phyloP scores from a whole-genome alignment of 306 rosid genomes.

The Clitoria ternatea region DNA sequence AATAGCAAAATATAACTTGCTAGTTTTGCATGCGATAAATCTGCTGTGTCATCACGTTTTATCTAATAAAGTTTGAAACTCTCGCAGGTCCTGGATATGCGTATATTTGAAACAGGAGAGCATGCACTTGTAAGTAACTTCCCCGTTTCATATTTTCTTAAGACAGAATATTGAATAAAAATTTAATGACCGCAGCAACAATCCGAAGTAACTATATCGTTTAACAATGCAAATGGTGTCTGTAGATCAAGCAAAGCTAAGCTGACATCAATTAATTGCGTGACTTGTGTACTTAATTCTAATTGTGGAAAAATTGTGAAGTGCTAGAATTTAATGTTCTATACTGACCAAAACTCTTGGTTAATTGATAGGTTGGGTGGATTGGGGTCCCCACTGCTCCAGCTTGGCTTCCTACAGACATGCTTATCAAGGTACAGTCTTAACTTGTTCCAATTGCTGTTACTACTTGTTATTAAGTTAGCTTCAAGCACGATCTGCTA shows the following conservation, averaged over 20 bases:
- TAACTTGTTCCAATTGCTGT: background rate
- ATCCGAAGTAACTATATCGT: background rate
- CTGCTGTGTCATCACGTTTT: background rate
- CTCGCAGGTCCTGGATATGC: conserved; percentile 73
- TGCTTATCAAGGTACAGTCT: conserved; percentile 84
- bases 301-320: background rate
- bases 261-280: background rate
- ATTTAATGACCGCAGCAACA: background rate
- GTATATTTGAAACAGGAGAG: conserved; percentile 89
- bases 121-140: conserved; percentile 71
- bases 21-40: background rate
- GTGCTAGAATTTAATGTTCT: background rate
- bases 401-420: conserved; percentile 95
- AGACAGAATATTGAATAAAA: background rate
- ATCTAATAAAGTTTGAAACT: background rate
- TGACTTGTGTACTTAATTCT: background rate
- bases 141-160: background rate
- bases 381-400: conserved; percentile 96
- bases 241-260: background rate
- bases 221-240: background rate
- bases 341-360: background rate
- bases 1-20: background rate
- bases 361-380: conserved; percentile 68
- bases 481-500: background rate
- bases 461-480: background rate